A percentile compares a stretch with the other conserved stretches of the same genome.
phyloP scores from a whole-genome alignment of 805 yeast genomes.

The Blastobotrys robertii region DNA sequence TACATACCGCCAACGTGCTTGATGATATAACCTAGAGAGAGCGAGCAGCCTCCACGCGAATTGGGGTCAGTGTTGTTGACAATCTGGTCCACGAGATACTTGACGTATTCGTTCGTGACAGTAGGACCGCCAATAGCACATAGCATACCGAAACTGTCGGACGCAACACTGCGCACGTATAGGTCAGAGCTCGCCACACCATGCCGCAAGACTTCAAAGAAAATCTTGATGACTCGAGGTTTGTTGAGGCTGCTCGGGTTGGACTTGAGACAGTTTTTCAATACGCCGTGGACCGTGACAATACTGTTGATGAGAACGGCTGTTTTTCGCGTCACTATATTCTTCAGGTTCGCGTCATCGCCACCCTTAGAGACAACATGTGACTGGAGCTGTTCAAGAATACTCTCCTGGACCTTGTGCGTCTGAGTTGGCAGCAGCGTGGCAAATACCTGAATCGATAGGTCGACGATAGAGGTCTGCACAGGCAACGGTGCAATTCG shows the following conservation, averaged over 20 bases:
- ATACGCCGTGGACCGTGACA: constrained; percentile 49
- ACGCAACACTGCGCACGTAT: constrained; percentile 37
- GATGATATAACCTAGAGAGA: constrained; percentile 40
- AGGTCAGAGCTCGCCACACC: constrained; percentile 34
- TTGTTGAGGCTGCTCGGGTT: constrained; percentile 17
- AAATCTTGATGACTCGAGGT: constrained; percentile 33
- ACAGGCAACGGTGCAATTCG: constrained; percentile 19
- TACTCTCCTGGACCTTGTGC: constrained; percentile 71
- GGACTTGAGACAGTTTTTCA: constrained; percentile 21
- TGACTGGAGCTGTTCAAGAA: constrained; percentile 70
- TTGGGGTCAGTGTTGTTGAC: constrained; percentile 57
- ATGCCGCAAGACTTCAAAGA: constrained; percentile 42
- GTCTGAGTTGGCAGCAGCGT: constrained; percentile 61
- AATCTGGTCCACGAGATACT: constrained; percentile 52
- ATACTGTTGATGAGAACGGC: constrained; percentile 56
- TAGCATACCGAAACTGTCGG: constrained; percentile 51
- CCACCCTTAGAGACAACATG: constrained; percentile 26
- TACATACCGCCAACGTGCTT: constrained; percentile 30
- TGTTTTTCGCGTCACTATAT: constrained; percentile 19
- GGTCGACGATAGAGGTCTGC: constrained; percentile 53
- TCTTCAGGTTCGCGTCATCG: constrained; percentile 14
- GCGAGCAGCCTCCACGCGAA: constrained; percentile 48
- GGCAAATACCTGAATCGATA: constrained; percentile 68
- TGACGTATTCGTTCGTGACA: constrained; percentile 33
- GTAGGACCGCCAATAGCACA: constrained; percentile 23